Base-by-base conservation (phyloP, 306 rosid species). In the Arachis hypogaea region DNA sequence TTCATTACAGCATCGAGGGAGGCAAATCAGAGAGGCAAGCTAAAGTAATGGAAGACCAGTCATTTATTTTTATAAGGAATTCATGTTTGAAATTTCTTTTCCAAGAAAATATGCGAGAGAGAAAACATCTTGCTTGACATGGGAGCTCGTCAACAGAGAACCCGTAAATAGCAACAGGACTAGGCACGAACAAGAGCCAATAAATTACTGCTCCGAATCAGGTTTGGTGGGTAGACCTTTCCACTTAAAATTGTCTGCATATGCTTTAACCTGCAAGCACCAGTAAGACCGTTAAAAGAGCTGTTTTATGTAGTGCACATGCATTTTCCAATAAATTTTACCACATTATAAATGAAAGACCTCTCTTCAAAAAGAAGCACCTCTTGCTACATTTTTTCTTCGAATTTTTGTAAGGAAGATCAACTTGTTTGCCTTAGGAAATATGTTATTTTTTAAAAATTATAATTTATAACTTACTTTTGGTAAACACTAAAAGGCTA, bases 231-330 rank as follows among this genome's bases (percentile, higher is more conserved):
- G 96, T 7, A 43, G 91, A 55, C 97, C 99, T 90, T 94, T 94
- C 93, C 97, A 92, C 86, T 88, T 94, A 81, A 92, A 94, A 87
- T 94, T 94, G 80, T 94, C 99, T 2, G 99, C 93, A 77, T 94
- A 94, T 69, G 92, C 66, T 76, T 84, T 94, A 69, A 74, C 90
- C 99, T 92, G 82, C 81, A 84, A 78, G 38, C 69, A 42, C 44
- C 59, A 40, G 78, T 64, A 46, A 78, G 14, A 22, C 28, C 38
- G 56, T 18, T 47, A 28, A 74, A 14, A 11, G 30, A 47, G 80
- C 30, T 38, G 56, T 18, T 49, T 49, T 2, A 44, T 50, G 41
- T 4, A 44, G 3, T 50, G 63, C 55, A 41, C 14, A 59, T 9
- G 49, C 68, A 59, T 56, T 43, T 55, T n/a, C 50, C 8, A 67